Evolutionary conservation across 2,329 filamentous ascomycete genomes (phyloP).

Genomic region (Fulvia fulva): DNA sequence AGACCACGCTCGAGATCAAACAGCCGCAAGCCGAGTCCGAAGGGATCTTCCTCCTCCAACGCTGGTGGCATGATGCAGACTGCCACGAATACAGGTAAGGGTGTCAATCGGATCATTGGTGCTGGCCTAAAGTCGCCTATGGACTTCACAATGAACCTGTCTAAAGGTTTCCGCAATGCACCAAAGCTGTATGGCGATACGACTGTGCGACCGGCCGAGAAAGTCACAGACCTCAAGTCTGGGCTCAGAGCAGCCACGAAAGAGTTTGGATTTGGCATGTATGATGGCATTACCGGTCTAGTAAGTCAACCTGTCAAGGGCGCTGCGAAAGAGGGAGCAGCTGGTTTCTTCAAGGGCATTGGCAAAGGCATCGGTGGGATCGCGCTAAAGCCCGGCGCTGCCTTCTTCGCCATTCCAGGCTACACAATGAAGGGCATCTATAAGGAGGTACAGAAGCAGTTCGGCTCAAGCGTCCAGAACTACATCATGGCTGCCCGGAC

Average conservation of each 20-base stretch:
- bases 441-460: conserved; percentile 65
- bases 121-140: conserved; percentile 66
- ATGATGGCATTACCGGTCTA: conserved; percentile 71
- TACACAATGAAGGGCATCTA: conserved; percentile 76
- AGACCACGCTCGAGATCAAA: conserved; percentile 20
- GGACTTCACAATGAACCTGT: conserved; percentile 77
- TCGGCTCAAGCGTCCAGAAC: conserved; percentile 68
- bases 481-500: conserved; percentile 77
- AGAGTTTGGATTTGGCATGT: conserved; percentile 70
- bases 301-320: conserved; percentile 68
- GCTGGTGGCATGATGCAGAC: conserved; percentile 25
- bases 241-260: conserved; percentile 67
- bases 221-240: conserved; percentile 71
- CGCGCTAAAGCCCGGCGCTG: conserved; percentile 69
- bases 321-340: conserved; percentile 57
- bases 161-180: conserved; percentile 83
- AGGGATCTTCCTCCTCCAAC: conserved; percentile 8
- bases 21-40: conserved; percentile 18
- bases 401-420: conserved; percentile 54
- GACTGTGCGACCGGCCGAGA: conserved; percentile 71
- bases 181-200: conserved; percentile 82
- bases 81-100: conserved; percentile 33
- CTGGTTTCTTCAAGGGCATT: conserved; percentile 70
- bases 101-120: conserved; percentile 35
- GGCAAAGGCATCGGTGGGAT: conserved; percentile 75